phyloP scores from a whole-genome alignment of 306 rosid genomes.

The Vigna unguiculata region DNA sequence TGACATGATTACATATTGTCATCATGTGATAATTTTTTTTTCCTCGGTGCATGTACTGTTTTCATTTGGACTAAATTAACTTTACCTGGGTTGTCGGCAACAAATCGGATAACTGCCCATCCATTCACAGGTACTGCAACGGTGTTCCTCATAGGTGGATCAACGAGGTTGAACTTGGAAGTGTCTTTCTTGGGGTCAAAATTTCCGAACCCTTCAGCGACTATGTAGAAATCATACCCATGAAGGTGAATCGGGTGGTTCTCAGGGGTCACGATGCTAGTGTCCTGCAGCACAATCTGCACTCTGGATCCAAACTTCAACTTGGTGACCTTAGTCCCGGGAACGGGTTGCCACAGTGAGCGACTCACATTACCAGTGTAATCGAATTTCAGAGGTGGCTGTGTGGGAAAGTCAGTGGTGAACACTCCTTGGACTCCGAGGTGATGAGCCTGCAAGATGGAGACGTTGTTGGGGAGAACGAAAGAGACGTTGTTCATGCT shows the following conservation, averaged over 20 bases:
- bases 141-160: slow-evolving; percentile 90
- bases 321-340: slow-evolving; percentile 68
- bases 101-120: slow-evolving; percentile 93
- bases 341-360: slow-evolving; percentile 75
- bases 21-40: neutral
- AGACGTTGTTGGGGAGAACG: slow-evolving; percentile 63
- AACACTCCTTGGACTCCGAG: slow-evolving; percentile 70
- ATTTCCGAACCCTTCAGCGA: slow-evolving; percentile 92
- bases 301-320: slow-evolving; percentile 79
- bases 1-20: too few species aligned
- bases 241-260: slow-evolving; percentile 93
- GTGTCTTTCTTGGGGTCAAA: slow-evolving; percentile 71
- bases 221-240: slow-evolving; percentile 84
- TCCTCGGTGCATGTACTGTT: neutral
- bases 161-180: slow-evolving; percentile 79
- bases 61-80: neutral
- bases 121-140: slow-evolving; percentile 86
- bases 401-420: slow-evolving; percentile 79
- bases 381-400: slow-evolving; percentile 72
- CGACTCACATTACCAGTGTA: slow-evolving; percentile 90
- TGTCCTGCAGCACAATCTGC: slow-evolving; percentile 85
- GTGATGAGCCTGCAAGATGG: slow-evolving; percentile 78
- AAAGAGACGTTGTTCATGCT: slow-evolving; percentile 94
- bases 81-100: slow-evolving; percentile 95
- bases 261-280: slow-evolving; percentile 79